Evolutionary conservation across 2,329 filamentous ascomycete genomes (phyloP), one percentile per base, ranked within the genome.

Genomic region (Colletotrichum lini): DNA sequence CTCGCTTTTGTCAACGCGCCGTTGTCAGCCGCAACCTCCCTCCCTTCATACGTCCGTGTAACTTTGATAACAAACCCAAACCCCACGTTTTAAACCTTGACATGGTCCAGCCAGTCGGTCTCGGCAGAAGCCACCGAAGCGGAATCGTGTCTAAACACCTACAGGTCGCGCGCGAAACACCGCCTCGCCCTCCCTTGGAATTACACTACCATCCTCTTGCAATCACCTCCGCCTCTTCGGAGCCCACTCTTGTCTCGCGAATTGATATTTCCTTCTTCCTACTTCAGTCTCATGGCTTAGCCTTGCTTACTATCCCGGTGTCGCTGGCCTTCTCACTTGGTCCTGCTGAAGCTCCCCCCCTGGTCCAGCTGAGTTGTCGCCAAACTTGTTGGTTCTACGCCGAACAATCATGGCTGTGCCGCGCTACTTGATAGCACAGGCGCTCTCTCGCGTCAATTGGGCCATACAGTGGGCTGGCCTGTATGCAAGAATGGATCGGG

Each of bases 291-390:
- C 40, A 30, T 40, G 56, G 8, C 56, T 23, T 30, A 45, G 40
- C 54, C 45, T 38, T 42, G 30, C 1, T 60, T 21, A 30, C 52
- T 52, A 47, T 26, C 30, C 30, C 16, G 47, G 16, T 21, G 23
- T 23, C 57, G 52, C 49, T 30, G 7, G 30, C 8, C 21, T 45
- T 44, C 23, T 52, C 59, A 57, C 59, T 44, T 47, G 23, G 65
- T 40, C 38, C 61, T 35, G 53, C 47, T 66, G 30, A 61, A 40
- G 35, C 40, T 57, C 30, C 21, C 30, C 21, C 67, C 63, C 57
- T 45, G 57, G 64, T 57, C 50, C 44, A 62, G 67, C 64, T 70
- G 68, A 71, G 64, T 40, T 45, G 54, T 16, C 35, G 8, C 63
- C 44, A 45, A 40, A 57, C 44, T 26, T 26, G 26, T 42, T 45